phyloP scores from a whole-genome alignment of 2,329 filamentous ascomycete species.

The Aspergillus novofumigatus region DNA sequence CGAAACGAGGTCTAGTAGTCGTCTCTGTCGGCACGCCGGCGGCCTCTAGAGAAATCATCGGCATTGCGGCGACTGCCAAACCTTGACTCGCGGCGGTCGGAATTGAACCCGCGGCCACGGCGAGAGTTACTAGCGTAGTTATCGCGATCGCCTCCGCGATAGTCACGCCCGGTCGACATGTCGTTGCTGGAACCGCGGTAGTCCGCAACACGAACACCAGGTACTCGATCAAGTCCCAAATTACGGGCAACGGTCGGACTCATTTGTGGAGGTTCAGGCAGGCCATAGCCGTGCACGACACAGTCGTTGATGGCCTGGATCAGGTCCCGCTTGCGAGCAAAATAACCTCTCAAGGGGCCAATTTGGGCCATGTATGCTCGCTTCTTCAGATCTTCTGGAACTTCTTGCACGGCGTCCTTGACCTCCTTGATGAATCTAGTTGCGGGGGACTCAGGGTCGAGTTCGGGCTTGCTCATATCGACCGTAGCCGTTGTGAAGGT shows the following conservation, averaged over 20 bases:
- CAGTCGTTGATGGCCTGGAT: conserved; percentile 44
- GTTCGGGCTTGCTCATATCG: conserved; percentile 7
- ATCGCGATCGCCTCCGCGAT: neutral
- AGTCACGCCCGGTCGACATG: neutral
- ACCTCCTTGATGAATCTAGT: conserved; percentile 34
- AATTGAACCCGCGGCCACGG: neutral
- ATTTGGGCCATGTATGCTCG: conserved; percentile 29
- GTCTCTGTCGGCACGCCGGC: neutral
- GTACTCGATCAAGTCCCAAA: conserved; percentile 24
- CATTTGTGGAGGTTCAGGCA: conserved; percentile 38
- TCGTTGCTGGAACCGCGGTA: neutral
- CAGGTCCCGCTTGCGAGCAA: conserved; percentile 35
- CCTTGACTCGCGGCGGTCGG: neutral
- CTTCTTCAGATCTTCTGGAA: conserved; percentile 23
- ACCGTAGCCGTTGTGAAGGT: conserved; percentile 14
- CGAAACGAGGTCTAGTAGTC: neutral
- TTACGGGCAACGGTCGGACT: conserved; percentile 18
- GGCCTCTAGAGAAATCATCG: neutral
- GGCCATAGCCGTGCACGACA: conserved; percentile 44
- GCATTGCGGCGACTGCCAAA: neutral
- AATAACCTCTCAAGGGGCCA: conserved; percentile 16
- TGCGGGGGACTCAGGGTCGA: conserved; percentile 6
- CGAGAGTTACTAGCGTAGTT: neutral
- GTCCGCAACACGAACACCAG: conserved; percentile 22
- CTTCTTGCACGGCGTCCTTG: conserved; percentile 36